Evolutionary conservation across 257 asterid species (phyloP), one percentile per base, ranked within the genome.

Genomic region (Ligustrum vulgare): DNA sequence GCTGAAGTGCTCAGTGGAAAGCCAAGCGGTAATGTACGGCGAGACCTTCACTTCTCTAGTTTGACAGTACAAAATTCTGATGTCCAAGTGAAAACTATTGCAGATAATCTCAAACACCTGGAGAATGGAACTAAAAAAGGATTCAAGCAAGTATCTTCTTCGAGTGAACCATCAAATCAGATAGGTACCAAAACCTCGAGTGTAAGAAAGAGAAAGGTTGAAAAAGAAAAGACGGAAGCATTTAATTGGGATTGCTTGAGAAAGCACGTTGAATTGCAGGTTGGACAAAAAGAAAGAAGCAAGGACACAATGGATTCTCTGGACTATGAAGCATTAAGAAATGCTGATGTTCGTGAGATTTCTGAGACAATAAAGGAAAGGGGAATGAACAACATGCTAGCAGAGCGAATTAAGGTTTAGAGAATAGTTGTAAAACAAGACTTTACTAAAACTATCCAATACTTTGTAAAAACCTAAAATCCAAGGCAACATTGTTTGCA

Each of bases 381-480:
- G 79, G 93, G 93, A 32, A 89, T 89, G 93, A 89, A 82, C 74
- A 87, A 89, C 83, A 75, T 81, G 87, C 78, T 89, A 66, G 93
- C 93, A 35, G 90, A 85, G 80, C 77, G 99, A 80, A 95, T 95
- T 67, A 89, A 93, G 97, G 99, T 91, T 77, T 9, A 67, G 43
- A 78, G 32, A 16, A 45, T 51, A 23, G 31, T 20, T 64, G 10
- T 69, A 43, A 22, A 43, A 4, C 12, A 63, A 60, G 28, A 39
- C 67, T 66, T 35, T 35, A 35, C 58, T 69, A 73, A 67, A 73
- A 77, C 22, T 34, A 56, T 54, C 41, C 31, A 39, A 36, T 47
- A 75, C 78, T 47, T 43, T 28, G 70, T 36, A 13, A 72, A 43
- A 49, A n/a, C 60, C 33, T 78, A 71, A 73, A 37, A 75, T 67